phyloP scores from a whole-genome alignment of 306 rosid genomes.

The Ziziphus jujuba region DNA sequence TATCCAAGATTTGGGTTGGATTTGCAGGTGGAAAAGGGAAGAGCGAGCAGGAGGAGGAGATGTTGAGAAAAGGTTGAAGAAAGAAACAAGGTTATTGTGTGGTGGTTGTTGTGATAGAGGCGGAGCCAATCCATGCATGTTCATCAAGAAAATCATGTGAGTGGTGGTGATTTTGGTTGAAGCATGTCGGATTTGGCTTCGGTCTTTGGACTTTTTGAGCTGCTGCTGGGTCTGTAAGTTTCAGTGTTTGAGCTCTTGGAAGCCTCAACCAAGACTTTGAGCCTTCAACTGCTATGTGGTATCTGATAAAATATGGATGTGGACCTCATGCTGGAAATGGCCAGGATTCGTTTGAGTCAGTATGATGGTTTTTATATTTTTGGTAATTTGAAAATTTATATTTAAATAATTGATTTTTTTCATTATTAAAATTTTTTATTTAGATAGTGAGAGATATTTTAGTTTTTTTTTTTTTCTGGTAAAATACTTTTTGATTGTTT shows the following conservation, averaged over 20 bases:
- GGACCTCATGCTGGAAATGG: background rate
- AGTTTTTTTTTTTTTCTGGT: no score
- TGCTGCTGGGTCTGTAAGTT: background rate
- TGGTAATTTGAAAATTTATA: no score
- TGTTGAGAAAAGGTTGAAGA: constrained; percentile 24
- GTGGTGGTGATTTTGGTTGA: constrained; percentile 2
- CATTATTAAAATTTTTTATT: no score
- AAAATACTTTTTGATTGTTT: no score
- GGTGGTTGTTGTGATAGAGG: constrained; percentile 27
- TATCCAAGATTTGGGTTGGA: constrained; percentile 28
- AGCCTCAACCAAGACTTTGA: background rate
- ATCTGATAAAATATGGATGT: no score
- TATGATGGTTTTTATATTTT: no score
- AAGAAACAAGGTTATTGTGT: constrained; percentile 8
- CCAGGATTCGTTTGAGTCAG: no score
- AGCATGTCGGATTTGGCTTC: constrained; percentile 11
- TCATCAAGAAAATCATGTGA: constrained; percentile 34
- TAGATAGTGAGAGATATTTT: no score
- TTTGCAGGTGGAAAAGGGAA: constrained; percentile 25
- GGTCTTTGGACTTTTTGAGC: background rate
- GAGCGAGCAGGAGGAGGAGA: constrained; percentile 33
- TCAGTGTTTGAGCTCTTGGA: background rate
- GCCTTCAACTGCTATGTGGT: background rate
- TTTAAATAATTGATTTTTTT: no score
- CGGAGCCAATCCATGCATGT: constrained; percentile 53